phyloP scores from a whole-genome alignment of 2,329 filamentous ascomycete species.

The Colletotrichum australisinense region DNA sequence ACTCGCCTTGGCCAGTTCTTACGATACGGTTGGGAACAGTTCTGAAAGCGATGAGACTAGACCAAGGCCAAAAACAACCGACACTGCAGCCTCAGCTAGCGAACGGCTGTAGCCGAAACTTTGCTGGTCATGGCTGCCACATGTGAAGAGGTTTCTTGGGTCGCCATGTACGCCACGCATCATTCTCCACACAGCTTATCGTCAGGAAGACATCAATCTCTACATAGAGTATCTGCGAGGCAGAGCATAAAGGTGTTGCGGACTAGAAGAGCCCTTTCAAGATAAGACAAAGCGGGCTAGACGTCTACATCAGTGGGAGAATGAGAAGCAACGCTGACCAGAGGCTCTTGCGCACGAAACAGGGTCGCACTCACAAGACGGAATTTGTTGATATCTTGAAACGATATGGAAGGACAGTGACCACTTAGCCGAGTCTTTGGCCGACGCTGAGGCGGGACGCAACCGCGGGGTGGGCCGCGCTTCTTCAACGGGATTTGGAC shows the following conservation, averaged over 20 bases:
- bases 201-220: neutral
- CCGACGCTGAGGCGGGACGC: constrained; percentile 7
- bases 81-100: neutral
- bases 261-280: neutral
- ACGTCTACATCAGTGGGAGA: neutral
- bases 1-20: neutral
- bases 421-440: neutral
- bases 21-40: neutral
- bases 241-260: neutral
- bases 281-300: neutral
- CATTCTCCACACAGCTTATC: neutral
- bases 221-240: no score
- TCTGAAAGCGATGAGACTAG: neutral
- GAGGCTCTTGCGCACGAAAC: neutral
- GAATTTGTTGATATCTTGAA: neutral
- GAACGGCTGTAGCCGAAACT: neutral
- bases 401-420: neutral
- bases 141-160: neutral
- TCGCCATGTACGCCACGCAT: neutral
- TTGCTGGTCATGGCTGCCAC: neutral
- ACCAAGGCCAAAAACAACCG: neutral
- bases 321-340: neutral
- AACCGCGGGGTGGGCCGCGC: neutral
- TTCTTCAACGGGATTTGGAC: neutral
- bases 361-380: neutral